Evolutionary conservation across 192 early-diverging fungal species (phyloP).

Genomic region (Gaertneriomyces semiglobifer): DNA sequence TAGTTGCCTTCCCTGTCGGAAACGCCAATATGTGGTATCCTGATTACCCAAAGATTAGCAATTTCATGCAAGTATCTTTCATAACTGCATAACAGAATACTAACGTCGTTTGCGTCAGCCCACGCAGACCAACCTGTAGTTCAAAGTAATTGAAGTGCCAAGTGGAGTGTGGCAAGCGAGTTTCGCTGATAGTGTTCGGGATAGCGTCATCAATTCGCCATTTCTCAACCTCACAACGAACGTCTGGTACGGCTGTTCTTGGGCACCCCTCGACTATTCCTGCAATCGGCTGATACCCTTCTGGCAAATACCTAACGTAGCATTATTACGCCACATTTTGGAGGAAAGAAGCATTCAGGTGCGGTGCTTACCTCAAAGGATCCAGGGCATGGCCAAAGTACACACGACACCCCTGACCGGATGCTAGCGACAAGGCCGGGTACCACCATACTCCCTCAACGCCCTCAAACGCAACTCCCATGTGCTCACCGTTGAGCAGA

Average conservation of each 20-base stretch:
- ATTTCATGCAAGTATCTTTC: constrained; percentile 3
- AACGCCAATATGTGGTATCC: constrained; percentile 22
- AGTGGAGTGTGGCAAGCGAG: too few species aligned
- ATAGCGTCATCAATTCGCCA: too few species aligned
- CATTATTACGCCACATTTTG: too few species aligned
- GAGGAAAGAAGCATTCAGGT: too few species aligned
- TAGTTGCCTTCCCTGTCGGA: not conserved
- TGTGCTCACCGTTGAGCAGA: constrained; percentile 61
- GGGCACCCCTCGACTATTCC: too few species aligned
- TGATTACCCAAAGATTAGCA: constrained; percentile 8
- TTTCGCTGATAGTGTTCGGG: too few species aligned
- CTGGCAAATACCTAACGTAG: too few species aligned
- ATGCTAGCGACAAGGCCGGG: constrained; percentile 72
- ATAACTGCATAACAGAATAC: not conserved
- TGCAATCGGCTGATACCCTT: too few species aligned
- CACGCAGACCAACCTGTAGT: constrained; percentile 11
- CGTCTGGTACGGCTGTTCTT: too few species aligned
- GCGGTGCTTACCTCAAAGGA: constrained; percentile 29
- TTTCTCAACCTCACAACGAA: too few species aligned
- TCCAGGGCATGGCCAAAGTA: constrained; percentile 61
- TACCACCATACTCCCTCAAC: constrained; percentile 37
- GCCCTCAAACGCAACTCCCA: constrained; percentile 62
- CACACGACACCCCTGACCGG: constrained; percentile 64
- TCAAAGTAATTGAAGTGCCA: constrained; percentile 11
- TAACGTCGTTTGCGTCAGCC: not conserved